Conservation (phyloP, 2,329 filamentous ascomycete species). For the Claviceps citrina region DNA sequence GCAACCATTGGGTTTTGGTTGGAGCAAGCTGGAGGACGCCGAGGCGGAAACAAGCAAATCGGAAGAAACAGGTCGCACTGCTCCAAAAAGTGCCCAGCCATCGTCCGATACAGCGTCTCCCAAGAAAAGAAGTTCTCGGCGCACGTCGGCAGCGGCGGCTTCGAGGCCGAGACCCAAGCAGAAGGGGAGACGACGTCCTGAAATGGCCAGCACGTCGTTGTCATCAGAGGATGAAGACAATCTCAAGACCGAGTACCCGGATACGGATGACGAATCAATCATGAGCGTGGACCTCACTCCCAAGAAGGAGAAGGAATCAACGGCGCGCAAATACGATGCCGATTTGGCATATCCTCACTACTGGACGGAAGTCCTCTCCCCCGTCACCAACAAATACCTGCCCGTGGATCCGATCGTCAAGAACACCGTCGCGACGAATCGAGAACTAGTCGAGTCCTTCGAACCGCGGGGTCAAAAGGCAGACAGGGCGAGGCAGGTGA, state of each 20-base stretch:
- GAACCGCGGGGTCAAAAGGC: slow-evolving; percentile 73
- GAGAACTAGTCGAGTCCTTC: slow-evolving; percentile 57
- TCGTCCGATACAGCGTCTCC: slow-evolving; percentile 7
- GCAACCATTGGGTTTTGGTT: slow-evolving; percentile 79
- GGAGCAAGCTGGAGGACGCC: slow-evolving; percentile 74
- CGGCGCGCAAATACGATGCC: slow-evolving; percentile 45
- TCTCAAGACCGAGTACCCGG: slow-evolving; percentile 22
- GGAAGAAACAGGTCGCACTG: not conserved
- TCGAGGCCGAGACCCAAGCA: not conserved
- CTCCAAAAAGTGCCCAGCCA: not conserved
- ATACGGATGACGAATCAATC: slow-evolving; percentile 44
- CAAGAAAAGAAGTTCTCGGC: slow-evolving; percentile 1
- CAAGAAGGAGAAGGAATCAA: slow-evolving; percentile 21
- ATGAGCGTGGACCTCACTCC: slow-evolving; percentile 35
- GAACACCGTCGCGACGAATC: slow-evolving; percentile 51
- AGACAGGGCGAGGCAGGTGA: slow-evolving; percentile 74
- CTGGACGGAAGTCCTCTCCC: slow-evolving; percentile 82
- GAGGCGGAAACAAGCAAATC: slow-evolving; percentile 29
- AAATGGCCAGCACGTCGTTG: not conserved
- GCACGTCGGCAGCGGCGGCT: not conserved
- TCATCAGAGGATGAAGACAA: slow-evolving; percentile 28
- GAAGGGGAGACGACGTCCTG: not conserved
- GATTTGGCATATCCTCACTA: slow-evolving; percentile 78
- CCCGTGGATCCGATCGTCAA: slow-evolving; percentile 64
- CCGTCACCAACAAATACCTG: slow-evolving; percentile 62